Conservation (phyloP, 1,284 basidiomycete species). For the Rhodotorula sp. region DNA sequence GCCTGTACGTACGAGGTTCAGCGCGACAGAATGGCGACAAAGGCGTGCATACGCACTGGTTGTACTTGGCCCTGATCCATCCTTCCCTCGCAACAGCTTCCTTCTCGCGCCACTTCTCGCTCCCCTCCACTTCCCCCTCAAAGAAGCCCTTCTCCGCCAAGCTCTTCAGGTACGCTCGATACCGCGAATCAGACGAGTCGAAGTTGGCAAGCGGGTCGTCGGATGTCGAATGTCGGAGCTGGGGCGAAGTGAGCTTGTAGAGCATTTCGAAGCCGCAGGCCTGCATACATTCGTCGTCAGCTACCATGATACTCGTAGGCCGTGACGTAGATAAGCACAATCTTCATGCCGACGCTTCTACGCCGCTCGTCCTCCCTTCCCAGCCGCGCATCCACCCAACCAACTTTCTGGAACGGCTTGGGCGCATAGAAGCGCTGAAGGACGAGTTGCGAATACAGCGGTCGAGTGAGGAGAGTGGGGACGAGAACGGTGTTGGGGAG, state of each 20-base stretch:
- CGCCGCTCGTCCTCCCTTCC: conserved; percentile 56
- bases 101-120: conserved; percentile 66
- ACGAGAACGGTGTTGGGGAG: conserved; percentile 46
- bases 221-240: conserved; percentile 2
- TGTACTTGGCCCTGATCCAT: conserved; percentile 68
- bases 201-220: background rate
- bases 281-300: conserved; percentile 50
- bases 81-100: conserved; percentile 68
- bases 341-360: conserved; percentile 83
- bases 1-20: conserved; percentile 2
- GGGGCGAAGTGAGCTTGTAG: conserved; percentile 71
- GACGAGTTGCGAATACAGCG: conserved; percentile 85
- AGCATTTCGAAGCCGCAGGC: conserved; percentile 93
- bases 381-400: conserved; percentile 33
- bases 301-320: background rate
- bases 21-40: background rate
- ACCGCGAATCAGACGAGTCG: conserved; percentile 5
- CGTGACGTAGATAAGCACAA: conserved; percentile 56
- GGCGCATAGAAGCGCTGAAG: conserved; percentile 91
- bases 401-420: conserved; percentile 67
- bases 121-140: conserved; percentile 69
- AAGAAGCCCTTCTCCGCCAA: conserved; percentile 63
- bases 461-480: conserved; percentile 72
- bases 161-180: conserved; percentile 11
- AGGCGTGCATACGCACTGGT: conserved; percentile 30